Evolutionary conservation across 2,329 filamentous ascomycete species (phyloP), one percentile per base, ranked within the genome.

Genomic region (Rhexocercosporidium sp.): DNA sequence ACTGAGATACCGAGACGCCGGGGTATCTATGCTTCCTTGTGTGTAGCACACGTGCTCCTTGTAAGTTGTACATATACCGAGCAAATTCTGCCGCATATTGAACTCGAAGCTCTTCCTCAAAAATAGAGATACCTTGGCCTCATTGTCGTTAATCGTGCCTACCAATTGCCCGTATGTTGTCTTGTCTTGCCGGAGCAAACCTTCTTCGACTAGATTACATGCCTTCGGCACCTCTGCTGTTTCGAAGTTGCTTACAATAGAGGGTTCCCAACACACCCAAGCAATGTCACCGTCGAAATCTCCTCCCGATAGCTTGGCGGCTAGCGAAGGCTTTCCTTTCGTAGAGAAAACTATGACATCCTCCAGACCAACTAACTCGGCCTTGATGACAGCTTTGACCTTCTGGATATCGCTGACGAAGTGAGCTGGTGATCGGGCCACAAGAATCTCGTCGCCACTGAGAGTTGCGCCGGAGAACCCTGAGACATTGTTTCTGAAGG

Each of bases 221-320:
- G 77, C 64, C 0, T 74, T 37, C 0, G 85, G 86, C 6, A 83
- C 77, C 0, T 83, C 80, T 4, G 87, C 86, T 66, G 92, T 93
- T 4, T 74, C 71, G 71, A 95, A 95, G n/a, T 88, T 87, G 5
- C 81, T 72, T 0, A 92, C 90, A 3, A 96, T 83, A 0, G 80
- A 78, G 0, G 82, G 80, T 31, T 94, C 91, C 90, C 90, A 95
- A 73, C 90, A 93, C 0, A 93, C 79, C 91, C 91, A 94, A 4
- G 91, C 87, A n/a, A 81, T 84, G 69, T 96, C 92, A 0, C 92
- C 92, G 71, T 95, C 92, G 69, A 94, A 95, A 73, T 95, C 92
- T 0, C 92, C 92, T 0, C 92, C 92, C 1, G 91, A 92, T 0
- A 95, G 81, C 72, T 90, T 89, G 9, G 88, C 85, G 0, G 92